Base-by-base conservation (phyloP, 2,329 filamentous ascomycete species). In the Dendryphion nanum region DNA sequence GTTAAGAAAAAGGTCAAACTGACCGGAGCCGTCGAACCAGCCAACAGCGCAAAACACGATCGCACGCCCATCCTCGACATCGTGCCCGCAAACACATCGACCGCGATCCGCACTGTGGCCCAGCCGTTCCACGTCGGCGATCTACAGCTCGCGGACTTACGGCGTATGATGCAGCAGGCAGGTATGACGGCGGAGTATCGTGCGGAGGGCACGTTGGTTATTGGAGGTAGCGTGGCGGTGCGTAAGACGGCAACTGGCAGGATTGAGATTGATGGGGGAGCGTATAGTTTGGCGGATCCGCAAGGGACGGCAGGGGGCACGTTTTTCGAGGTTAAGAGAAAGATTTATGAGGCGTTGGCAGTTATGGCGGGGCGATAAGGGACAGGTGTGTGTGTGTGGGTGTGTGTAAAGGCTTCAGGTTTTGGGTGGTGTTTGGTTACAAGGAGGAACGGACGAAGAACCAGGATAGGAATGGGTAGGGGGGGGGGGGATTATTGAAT, bases 51-150 rank as follows among this genome's bases (percentile, higher is more conserved):
- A 15, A 65, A 69, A 29, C 62, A 64, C 29, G 49, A 33, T 28
- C 34, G 35, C 15, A 41, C 56, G 24, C 79, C 79, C 2, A 62
- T 82, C 7, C 72, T 84, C 14, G 79, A 84, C 52, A 70, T 81
- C 15, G 67, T 83, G 2, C 77, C 79, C 3, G 62, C 72, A 5
- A 79, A 71, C 44, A 69, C 90, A 67, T 79, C 82, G 3, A 83
- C 87, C 1, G 83, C 86, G 0, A 84, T 85, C 6, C 78, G 87
- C 44, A 83, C 86, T 3, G 82, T 85, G 21, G 84, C 89, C 0
- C 89, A 91, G 48, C 89, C 93, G 8, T 81, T 98, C 31, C 93
- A 97, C 63, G 93, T 98, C 3, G 93, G 93, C 45, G 93, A 98
- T 63, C 71, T 97, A 29, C 80, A 91, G 16, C 78, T 98, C 14